These are phyloP conservation scores for Oryza glumipatula DNA, from an alignment of 176 grass and related monocot species.

Conservation along the genomic window DNA sequence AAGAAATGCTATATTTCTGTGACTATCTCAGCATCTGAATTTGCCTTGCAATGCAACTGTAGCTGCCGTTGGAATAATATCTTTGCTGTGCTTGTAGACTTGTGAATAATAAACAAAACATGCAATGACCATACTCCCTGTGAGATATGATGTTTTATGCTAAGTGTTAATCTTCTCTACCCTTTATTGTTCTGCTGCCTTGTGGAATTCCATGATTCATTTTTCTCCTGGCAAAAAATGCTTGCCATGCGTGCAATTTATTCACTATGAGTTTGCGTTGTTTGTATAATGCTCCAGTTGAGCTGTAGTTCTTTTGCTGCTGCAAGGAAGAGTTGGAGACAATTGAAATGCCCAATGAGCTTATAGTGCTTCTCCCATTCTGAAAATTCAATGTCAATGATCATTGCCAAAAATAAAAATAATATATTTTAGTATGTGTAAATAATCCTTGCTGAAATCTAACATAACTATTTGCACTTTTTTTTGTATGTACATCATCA, in stretches of 20 bases:
- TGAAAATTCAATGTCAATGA: not conserved
- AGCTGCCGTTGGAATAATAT: constrained; percentile 25
- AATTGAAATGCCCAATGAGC: not conserved
- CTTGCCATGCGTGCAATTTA: not conserved
- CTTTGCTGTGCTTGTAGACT: not conserved
- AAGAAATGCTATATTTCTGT: not conserved
- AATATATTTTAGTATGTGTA: not conserved
- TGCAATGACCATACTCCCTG: not conserved
- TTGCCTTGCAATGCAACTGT: constrained; percentile 1
- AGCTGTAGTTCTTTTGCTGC: not conserved
- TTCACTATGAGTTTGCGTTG: not conserved
- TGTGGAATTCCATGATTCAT: not conserved
- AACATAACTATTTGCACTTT: not conserved
- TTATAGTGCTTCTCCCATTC: too few relatives aligned
- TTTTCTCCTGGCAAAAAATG: not conserved
- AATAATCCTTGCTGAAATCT: not conserved
- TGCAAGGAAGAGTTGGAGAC: not conserved
- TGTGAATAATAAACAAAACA: constrained; percentile 41
- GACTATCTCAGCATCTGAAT: not conserved
- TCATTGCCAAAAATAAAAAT: not conserved
- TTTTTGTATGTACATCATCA: not conserved
- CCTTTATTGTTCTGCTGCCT: not conserved
- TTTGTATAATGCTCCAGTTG: not conserved
- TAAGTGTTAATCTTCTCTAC: not conserved
- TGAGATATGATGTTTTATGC: not conserved